Conservation (phyloP, 257 asterid species). For the Jasminum sambac region DNA sequence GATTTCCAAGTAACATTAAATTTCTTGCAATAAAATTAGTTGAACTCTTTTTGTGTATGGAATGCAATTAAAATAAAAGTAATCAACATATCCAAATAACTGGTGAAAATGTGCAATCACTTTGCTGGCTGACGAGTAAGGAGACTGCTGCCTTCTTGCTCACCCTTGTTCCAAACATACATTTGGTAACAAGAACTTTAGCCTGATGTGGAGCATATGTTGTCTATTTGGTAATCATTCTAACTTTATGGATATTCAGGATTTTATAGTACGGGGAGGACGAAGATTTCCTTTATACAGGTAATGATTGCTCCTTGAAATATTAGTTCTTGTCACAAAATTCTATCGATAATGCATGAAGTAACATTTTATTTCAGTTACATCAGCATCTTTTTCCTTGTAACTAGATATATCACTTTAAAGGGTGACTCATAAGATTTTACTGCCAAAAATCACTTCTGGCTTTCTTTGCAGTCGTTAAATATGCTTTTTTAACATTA, state of each 20-base stretch:
- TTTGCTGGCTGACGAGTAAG: not conserved
- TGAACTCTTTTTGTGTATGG: not conserved
- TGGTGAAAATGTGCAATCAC: not conserved
- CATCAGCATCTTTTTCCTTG: not conserved
- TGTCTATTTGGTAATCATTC: constrained; percentile 11
- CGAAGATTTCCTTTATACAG: constrained; percentile 84
- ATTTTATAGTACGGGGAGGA: constrained; percentile 83
- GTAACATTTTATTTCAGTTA: not conserved
- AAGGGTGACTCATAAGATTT: not conserved
- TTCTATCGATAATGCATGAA: not conserved
- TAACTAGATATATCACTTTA: not conserved
- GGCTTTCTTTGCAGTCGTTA: not conserved
- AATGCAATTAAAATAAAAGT: not conserved
- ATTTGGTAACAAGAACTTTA: not conserved
- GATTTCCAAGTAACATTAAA: not conserved
- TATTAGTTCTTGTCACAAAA: not conserved
- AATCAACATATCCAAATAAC: not conserved
- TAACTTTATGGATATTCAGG: constrained; percentile 50
- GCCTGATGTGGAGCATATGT: not conserved
- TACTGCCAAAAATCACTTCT: not conserved
- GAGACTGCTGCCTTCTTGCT: not conserved
- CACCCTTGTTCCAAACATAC: not conserved
- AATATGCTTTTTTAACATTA: not conserved
- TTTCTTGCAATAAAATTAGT: not conserved
- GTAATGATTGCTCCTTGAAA: constrained; percentile 36